phyloP scores from a whole-genome alignment of 179 eudicot genomes.

The Corrigiola litoralis region DNA sequence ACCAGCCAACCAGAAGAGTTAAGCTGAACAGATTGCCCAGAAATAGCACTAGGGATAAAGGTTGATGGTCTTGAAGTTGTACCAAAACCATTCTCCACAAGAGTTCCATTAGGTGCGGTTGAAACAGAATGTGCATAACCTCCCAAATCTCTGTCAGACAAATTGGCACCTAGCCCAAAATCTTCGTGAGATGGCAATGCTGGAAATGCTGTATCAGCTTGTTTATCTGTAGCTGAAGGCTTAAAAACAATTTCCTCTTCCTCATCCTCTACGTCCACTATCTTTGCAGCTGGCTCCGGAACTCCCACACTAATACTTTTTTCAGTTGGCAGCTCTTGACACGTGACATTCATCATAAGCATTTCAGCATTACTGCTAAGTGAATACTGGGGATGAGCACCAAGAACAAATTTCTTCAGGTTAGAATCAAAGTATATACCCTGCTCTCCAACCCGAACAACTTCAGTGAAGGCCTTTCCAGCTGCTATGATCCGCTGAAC shows the following conservation, averaged over 20 bases:
- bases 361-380: slow-evolving; percentile 21
- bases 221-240: slow-evolving; percentile 59
- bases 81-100: slow-evolving; percentile 36
- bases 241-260: slow-evolving; percentile 95
- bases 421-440: slow-evolving; percentile 55
- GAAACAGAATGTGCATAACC: slow-evolving; percentile 26
- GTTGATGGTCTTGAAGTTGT: slow-evolving; percentile 25
- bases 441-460: slow-evolving; percentile 54
- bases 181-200: slow-evolving; percentile 30
- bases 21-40: slow-evolving; percentile 40
- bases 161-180: slow-evolving; percentile 28
- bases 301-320: slow-evolving; percentile 17
- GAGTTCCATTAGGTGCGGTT: slow-evolving; percentile 24
- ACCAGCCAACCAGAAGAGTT: slow-evolving; percentile 39
- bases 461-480: slow-evolving; percentile 67
- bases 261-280: slow-evolving; percentile 71
- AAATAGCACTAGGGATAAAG: slow-evolving; percentile 25
- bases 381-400: slow-evolving; percentile 41
- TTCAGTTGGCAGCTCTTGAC: slow-evolving; percentile 23
- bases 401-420: slow-evolving; percentile 55
- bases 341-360: slow-evolving; percentile 14
- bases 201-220: slow-evolving; percentile 27
- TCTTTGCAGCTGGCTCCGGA: slow-evolving; percentile 22
- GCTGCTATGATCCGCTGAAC: slow-evolving; percentile 82
- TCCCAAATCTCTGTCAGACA: slow-evolving; percentile 30